Evolutionary conservation across 2,329 filamentous ascomycete genomes (phyloP), one percentile per base, ranked within the genome.

Genomic region (Ascosphaera apis): DNA sequence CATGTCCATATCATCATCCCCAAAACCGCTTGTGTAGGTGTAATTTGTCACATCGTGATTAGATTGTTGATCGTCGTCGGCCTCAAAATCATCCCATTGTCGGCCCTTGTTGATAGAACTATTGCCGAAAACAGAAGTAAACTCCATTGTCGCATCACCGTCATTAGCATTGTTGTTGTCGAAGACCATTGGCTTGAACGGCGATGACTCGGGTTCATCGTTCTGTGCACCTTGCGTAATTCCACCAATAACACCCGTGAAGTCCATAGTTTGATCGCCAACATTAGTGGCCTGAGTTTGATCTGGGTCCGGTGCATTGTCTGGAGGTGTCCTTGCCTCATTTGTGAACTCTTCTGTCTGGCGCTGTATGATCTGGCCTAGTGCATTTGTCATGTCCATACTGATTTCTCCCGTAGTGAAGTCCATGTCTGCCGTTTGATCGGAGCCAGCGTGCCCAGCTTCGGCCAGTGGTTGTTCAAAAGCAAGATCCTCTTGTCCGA

Each of bases 361-460:
- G 21, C 55, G 62, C 3, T 65, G 58, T 15, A 92, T 54, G 37
- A 95, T 93, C 2, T 75, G 69, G 6, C 86, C 86, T 36, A 91
- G 63, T 6, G 72, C 80, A 37, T 70, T 72, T 2, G 86, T 93
- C 5, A 93, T 80, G 46, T 95, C 86, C 86, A 95, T 93, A 15
- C 81, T 88, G 64, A 91, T 74, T 28, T 84, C 80, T 42, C 71
- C 67, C 15, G 67, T 65, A 16, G n/a, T n/a, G n/a, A n/a, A 65
- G 58, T 12, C 54, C 51, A 9, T 61, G 60, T 9, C 66, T 62
- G 3, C 57, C 50, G 16, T 62, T 48, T 36, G 61, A 55, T 39
- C 53, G 52, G 17, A 41, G 40, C 38, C 42, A 47, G 40, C 12
- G 38, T 32, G 30, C 8, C 40, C 33, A 34, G 42, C 35, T 12